Evolutionary conservation across 805 yeast genomes (phyloP), one percentile per base, ranked within the genome.

Genomic region (Nakazawaea wyomingensis): DNA sequence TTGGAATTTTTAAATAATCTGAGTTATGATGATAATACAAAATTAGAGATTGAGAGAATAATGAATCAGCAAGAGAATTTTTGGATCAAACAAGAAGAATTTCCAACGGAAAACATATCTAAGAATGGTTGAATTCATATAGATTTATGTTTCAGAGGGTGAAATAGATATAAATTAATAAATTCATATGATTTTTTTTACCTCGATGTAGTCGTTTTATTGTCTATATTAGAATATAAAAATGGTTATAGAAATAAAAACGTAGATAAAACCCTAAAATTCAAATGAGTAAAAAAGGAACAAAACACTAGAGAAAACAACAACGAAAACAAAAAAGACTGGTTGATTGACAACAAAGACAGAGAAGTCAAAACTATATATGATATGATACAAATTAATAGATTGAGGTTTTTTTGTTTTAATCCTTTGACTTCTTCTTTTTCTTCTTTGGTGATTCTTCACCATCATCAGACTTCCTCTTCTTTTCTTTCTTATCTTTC

Each of bases 401-500:
- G n/a, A n/a, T n/a, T n/a, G n/a, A n/a, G n/a, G n/a, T n/a, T n/a
- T n/a, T n/a, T n/a, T 13, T 21, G 31, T 18, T 44, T 40, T 49
- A 60, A 48, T 55, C 61, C 57, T 62, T 62, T 17, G 64, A 55
- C 54, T 52, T 55, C 43, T 45, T 47, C 55, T 65, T 59, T 54
- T 67, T 61, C 55, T 66, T 62, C 53, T 61, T 57, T 45, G 62
- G 56, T 27, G 56, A 43, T 48, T 54, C 60, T 35, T 55, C 59
- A 41, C 61, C 67, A 49, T 56, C 59, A 48, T 57, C 57, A 32
- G 59, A 59, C 44, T 62, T 56, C 45, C 57, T 54, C 51, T 66
- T 65, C 54, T 66, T 61, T 34, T 62, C 60, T 47, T 64, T 57
- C 59, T 65, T 57, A 76, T 70, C 32, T n/a, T 29, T 29, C 32